Evolutionary conservation across 2,329 filamentous ascomycete species (phyloP).

Genomic region (Trichoderma simmonsii): DNA sequence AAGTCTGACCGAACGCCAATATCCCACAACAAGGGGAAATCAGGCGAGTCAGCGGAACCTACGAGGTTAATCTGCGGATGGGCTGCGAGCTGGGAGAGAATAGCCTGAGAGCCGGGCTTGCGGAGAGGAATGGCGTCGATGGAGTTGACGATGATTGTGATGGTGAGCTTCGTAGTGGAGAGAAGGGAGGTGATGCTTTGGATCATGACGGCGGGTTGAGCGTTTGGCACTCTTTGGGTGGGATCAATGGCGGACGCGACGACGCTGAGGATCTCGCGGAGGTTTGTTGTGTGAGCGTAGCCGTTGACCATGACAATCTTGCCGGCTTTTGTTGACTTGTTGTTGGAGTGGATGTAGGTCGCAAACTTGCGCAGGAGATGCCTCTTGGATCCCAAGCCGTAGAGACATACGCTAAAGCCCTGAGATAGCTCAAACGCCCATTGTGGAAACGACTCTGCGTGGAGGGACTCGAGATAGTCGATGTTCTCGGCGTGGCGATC

Average conservation of each 20-base stretch:
- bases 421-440: conserved; percentile 89
- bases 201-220: conserved; percentile 66
- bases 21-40: conserved; percentile 87
- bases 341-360: conserved; percentile 54
- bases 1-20: conserved; percentile 76
- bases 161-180: conserved; percentile 36
- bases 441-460: conserved; percentile 79
- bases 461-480: conserved; percentile 68
- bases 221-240: conserved; percentile 49
- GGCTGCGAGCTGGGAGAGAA: conserved; percentile 72
- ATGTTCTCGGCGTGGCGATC: conserved; percentile 71
- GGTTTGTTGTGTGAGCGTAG: conserved; percentile 63
- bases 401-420: conserved; percentile 84
- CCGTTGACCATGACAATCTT: conserved; percentile 82
- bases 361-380: conserved; percentile 72
- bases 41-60: conserved; percentile 82
- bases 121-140: conserved; percentile 79
- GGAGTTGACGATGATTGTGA: conserved; percentile 79
- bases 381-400: conserved; percentile 89
- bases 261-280: conserved; percentile 67
- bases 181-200: conserved; percentile 64
- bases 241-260: conserved; percentile 62
- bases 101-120: conserved; percentile 63
- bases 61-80: conserved; percentile 70
- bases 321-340: conserved; percentile 29